A percentile compares a stretch with the other conserved stretches of the same genome.
phyloP scores from a whole-genome alignment of 805 yeast genomes.

The Myxozyma geophila region DNA sequence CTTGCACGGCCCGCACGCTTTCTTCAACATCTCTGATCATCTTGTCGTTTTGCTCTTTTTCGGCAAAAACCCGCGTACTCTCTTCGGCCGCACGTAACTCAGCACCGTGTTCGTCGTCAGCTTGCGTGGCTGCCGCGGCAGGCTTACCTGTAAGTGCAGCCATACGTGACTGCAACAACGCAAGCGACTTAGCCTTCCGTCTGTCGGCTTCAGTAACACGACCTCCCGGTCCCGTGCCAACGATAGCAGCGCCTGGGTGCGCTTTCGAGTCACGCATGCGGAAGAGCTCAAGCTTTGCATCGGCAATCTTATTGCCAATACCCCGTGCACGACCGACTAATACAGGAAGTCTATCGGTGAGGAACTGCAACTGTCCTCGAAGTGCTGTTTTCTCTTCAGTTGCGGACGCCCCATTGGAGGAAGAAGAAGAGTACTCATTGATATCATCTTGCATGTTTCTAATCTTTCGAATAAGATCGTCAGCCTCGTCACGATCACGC shows the following conservation, averaged over 20 bases:
- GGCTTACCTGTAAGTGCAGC: conserved; percentile 87
- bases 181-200: conserved; percentile 78
- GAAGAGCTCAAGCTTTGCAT: conserved; percentile 66
- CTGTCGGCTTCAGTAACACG: conserved; percentile 82
- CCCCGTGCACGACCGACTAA: conserved; percentile 65
- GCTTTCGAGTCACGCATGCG: conserved; percentile 59
- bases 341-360: conserved; percentile 73
- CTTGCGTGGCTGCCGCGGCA: conserved; percentile 48
- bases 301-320: conserved; percentile 70
- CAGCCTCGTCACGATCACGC: conserved; percentile 60
- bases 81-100: conserved; percentile 53
- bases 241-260: conserved; percentile 66
- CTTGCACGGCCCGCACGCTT: conserved; percentile 67
- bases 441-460: conserved; percentile 50
- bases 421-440: conserved; percentile 37
- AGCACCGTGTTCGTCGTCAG: conserved; percentile 58
- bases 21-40: conserved; percentile 73
- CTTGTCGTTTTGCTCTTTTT: conserved; percentile 59
- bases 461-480: conserved; percentile 65
- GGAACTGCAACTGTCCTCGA: conserved; percentile 59
- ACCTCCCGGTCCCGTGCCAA: conserved; percentile 88
- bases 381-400: conserved; percentile 57
- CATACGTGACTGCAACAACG: conserved; percentile 81
- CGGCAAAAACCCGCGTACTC: conserved; percentile 55
- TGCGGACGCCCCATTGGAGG: conserved; percentile 38